Conservation (phyloP, 139 green algal genomes). For the Coelastrella sp. region DNA sequence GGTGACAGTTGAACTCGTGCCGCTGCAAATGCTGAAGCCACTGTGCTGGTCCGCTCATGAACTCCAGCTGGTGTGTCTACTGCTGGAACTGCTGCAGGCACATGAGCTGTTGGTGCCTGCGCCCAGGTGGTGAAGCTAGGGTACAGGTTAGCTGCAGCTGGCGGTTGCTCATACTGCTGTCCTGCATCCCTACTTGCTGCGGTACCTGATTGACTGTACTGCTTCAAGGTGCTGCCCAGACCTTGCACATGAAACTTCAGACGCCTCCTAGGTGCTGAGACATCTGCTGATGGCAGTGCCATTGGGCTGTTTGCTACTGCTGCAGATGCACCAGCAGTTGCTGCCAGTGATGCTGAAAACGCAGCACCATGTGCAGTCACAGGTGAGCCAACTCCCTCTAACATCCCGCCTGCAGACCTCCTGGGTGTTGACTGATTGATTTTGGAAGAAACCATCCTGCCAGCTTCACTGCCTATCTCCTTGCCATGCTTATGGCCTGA, state of each 20-base stretch:
- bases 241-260: too few relatives aligned
- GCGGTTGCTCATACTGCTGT: background rate
- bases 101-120: background rate
- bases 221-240: too few relatives aligned
- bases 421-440: background rate
- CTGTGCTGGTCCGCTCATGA: too few relatives aligned
- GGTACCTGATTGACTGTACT: background rate
- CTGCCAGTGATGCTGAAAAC: conserved; percentile 3
- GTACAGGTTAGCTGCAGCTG: background rate
- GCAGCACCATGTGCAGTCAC: too few relatives aligned
- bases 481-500: background rate
- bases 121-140: conserved; percentile 28
- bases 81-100: conserved; percentile 8
- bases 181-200: background rate
- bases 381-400: too few relatives aligned
- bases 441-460: too few relatives aligned
- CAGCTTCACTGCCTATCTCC: background rate
- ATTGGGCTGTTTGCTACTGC: background rate
- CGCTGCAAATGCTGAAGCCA: background rate
- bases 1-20: background rate
- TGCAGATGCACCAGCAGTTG: background rate
- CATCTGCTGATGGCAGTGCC: too few relatives aligned
- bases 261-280: too few relatives aligned
- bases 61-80: too few relatives aligned
- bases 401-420: background rate